Evolutionary conservation across 257 asterid genomes (phyloP).

Genomic region (Catharanthus roseus): DNA sequence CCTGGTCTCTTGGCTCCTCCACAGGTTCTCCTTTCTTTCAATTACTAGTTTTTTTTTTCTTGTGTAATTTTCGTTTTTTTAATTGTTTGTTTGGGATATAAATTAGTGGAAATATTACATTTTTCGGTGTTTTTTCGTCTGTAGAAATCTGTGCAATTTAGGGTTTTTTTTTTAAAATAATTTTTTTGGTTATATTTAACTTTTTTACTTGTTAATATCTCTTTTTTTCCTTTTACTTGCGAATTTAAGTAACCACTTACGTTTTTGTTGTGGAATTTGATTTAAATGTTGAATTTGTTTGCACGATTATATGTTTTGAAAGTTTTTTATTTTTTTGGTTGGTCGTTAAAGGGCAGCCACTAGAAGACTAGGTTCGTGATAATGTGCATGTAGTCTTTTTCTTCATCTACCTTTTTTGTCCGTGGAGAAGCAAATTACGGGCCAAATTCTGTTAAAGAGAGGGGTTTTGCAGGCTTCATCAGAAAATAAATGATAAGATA

Average conservation of each 20-base stretch:
- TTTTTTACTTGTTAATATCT: background rate
- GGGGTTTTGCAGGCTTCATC: background rate
- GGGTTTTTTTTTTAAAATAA: background rate
- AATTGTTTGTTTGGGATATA: background rate
- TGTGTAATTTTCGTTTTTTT: background rate
- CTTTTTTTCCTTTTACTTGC: background rate
- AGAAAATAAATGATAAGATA: background rate
- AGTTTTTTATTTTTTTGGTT: background rate
- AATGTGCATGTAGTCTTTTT: background rate
- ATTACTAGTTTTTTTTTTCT: too few relatives aligned
- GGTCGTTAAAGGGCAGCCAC: background rate
- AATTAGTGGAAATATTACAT: background rate
- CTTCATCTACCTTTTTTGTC: background rate
- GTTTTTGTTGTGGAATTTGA: background rate
- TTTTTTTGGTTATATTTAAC: background rate
- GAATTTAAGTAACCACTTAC: background rate
- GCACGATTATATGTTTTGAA: background rate
- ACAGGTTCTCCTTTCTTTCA: slow-evolving; percentile 39
- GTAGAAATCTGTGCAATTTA: background rate
- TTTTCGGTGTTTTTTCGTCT: background rate
- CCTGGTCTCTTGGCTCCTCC: slow-evolving; percentile 66
- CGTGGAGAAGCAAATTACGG: background rate
- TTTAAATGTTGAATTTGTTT: background rate
- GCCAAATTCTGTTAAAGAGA: background rate
- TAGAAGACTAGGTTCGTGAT: background rate